Evolutionary conservation across 179 eudicot species (phyloP), one percentile per base, ranked within the genome.

Genomic region (Spergularia azorica): DNA sequence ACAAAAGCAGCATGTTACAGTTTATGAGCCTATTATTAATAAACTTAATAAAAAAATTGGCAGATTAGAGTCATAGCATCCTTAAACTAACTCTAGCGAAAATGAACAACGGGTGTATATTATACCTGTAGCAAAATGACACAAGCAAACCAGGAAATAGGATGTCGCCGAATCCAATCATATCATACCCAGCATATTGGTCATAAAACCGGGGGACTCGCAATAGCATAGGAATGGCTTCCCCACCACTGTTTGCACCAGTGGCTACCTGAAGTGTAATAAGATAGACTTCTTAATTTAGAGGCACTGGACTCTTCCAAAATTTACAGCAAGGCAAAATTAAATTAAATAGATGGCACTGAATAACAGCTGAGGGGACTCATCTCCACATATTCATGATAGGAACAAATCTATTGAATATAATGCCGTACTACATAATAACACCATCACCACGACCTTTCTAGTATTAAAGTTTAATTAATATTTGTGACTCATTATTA

Each of bases 161-260:
- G 76, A 95, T 91, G 79, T 95, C 98, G 16, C 98, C 98, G 62
- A 95, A 95, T 50, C 98, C 98, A 65, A 95, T 84, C 97, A 95
- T 87, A 85, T 93, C 84, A 84, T 87, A 90, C 60, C 98, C 98
- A 68, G 85, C 88, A 90, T 88, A 93, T 72, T 95, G 97, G 77
- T 95, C 97, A 76, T 78, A 79, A 82, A 93, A 73, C 65, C 91
- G 84, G 60, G 98, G 98, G 81, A 91, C 79, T 76, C 94, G 81
- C 78, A 95, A 76, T 79, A 95, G 89, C 97, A 95, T 95, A 17
- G 98, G 98, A 59, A 95, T 90, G 60, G 91, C 86, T 86, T 95
- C 98, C 16, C 97, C 97, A 21, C 94, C 92, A 80, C 86, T 83
- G 48, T 89, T 89, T 55, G 88, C 84, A 80, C 98, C 98, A 77